These are phyloP conservation scores for Sodiomyces alkalinus DNA, from an alignment of 2,329 filamentous ascomycete species.

Conservation along the genomic window DNA sequence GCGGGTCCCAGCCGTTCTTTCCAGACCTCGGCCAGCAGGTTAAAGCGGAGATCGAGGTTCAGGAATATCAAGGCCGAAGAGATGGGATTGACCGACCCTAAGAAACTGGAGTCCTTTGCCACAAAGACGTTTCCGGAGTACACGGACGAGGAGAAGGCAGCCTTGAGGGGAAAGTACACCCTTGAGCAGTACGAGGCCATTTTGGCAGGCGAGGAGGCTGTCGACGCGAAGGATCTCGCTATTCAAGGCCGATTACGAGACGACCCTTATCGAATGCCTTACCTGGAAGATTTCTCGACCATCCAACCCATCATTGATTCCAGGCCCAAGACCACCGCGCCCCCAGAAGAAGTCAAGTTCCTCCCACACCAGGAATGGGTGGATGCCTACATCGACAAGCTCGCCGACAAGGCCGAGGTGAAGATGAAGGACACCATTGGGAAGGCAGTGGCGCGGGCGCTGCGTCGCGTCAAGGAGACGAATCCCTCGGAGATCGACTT, in stretches of 20 bases:
- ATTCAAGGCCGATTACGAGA: constrained; percentile 55
- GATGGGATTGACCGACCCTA: constrained; percentile 31
- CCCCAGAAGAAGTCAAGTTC: constrained; percentile 39
- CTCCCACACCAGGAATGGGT: constrained; percentile 47
- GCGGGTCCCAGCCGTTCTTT: constrained; percentile 24
- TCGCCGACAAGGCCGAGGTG: constrained; percentile 25
- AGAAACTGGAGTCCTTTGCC: constrained; percentile 26
- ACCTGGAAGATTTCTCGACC: constrained; percentile 70
- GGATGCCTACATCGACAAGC: constrained; percentile 37
- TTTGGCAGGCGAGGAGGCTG: constrained; percentile 62
- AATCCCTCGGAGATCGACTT: constrained; percentile 37
- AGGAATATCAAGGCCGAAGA: constrained; percentile 35
- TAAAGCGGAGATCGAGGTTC: constrained; percentile 33
- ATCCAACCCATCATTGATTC: constrained; percentile 69
- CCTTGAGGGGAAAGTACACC: constrained; percentile 55
- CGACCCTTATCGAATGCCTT: constrained; percentile 58
- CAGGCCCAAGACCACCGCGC: constrained; percentile 31
- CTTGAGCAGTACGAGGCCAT: constrained; percentile 69
- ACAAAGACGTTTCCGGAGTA: constrained; percentile 45
- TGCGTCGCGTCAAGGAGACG: constrained; percentile 25
- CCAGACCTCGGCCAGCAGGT: constrained; percentile 33
- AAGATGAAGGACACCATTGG: constrained; percentile 26
- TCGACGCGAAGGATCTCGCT: constrained; percentile 59
- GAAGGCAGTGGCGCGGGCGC: constrained; percentile 23
- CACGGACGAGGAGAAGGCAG: constrained; percentile 46